Base-by-base conservation (phyloP, 2,329 filamentous ascomycete species). In the Sarocladium strictum region DNA sequence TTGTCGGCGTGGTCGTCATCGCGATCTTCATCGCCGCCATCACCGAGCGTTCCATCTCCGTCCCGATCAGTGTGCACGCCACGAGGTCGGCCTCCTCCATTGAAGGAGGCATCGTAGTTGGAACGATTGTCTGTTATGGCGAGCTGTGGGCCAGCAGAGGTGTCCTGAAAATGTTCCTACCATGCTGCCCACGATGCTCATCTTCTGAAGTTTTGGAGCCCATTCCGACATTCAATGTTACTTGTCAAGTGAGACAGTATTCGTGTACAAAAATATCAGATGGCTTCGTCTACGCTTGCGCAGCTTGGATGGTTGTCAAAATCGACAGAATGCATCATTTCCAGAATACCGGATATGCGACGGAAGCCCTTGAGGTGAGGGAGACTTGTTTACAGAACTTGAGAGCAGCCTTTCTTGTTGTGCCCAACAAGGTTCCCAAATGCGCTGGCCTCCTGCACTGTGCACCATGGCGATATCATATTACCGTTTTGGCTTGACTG, bases 41-140 rank as follows among this genome's bases (percentile, higher is more conserved):
- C 62, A 19, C 69, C 73, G 47, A 75, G 54, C 47, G 60, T 69
- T 3, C 70, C 68, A 53, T 77, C 74, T 7, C 73, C 72, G 55
- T 77, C 74, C 40, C 69, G 66, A 56, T 69, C 66, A 38, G 69
- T 58, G 56, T 76, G 72, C 5, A 60, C 60, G 32, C 73, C 74
- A 7, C 71, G 69, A 37, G 72, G 70, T 56, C 74, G 70, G 49
- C 74, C 74, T 40, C 72, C 72, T 51, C 59, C 55, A 37, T 56
- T 58, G 57, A 57, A 60, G 53, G 61, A 29, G 38, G 43, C 41
- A 53, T 56, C 56, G 5, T 59, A 60, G 54, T 21, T 19, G 3
- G 57, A 59, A 49, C 66, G 43, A 37, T 47, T 53, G 49, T 56
- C 60, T 59, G 43, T 17, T n/a, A 51, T 23, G 11, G 29, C 21